These are phyloP conservation scores for Puccinellia tenuiflora DNA, from an alignment of 176 grass and related monocot species.

Conservation along the genomic window DNA sequence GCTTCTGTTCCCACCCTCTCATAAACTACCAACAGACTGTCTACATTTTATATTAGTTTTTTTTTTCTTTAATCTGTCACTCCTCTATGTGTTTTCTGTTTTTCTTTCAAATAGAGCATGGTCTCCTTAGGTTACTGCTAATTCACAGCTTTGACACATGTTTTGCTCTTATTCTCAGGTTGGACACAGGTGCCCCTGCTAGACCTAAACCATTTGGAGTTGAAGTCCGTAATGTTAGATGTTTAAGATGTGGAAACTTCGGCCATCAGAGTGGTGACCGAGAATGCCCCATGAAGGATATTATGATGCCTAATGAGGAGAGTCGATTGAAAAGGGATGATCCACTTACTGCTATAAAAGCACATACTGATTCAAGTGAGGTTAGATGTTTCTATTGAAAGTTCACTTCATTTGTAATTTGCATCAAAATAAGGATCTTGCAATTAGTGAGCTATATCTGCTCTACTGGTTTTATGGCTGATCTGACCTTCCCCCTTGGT, in stretches of 20 bases:
- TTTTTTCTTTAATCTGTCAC: not conserved
- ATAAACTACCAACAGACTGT: not conserved
- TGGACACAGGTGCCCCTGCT: conserved; percentile 83
- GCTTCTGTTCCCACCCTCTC: not conserved
- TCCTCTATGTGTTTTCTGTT: not conserved
- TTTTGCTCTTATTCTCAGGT: conserved; percentile 32
- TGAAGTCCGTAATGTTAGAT: conserved; percentile 94
- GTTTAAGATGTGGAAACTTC: conserved; percentile 78
- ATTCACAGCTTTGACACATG: not conserved
- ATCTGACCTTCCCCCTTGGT: not conserved
- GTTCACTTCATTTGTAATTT: conserved; percentile 11
- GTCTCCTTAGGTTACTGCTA: not conserved
- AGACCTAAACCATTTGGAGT: conserved; percentile 90
- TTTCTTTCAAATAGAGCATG: not conserved
- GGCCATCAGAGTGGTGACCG: conserved; percentile 94
- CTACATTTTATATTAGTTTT: not conserved
- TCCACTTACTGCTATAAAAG: conserved; percentile 89
- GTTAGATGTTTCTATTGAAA: conserved; percentile 33
- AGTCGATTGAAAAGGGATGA: conserved; percentile 94
- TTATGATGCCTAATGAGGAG: conserved; percentile 97
- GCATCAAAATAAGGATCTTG: not conserved
- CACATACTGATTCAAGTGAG: conserved; percentile 77
- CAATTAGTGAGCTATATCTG: not conserved
- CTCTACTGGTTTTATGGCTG: not conserved
- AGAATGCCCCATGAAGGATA: conserved; percentile 91